Evolutionary conservation across 176 grass and related monocot genomes (phyloP), one percentile per base, ranked within the genome.

Genomic region (Cymbopogon citratus): DNA sequence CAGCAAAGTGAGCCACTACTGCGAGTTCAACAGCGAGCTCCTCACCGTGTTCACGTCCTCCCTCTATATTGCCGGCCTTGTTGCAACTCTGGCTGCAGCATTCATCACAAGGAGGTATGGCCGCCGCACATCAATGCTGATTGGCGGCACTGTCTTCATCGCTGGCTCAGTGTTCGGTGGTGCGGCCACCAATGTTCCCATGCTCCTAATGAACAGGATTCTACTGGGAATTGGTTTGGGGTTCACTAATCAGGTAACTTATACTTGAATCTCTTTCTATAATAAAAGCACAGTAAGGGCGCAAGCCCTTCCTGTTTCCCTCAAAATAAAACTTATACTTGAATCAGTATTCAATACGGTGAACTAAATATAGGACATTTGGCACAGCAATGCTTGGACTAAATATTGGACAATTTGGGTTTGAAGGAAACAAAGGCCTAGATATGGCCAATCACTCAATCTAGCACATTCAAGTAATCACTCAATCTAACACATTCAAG

Each of bases 1-100:
- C 5, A 83, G 28, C 29, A 79, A 71, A 18, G 28, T 64, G 21
- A 91, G 88, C 39, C 70, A 98, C 85, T 99, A 99, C 36, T 99
- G 96, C 60, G 63, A 26, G 62, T 95, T 99, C 83, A 66, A 95
- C 74, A 93, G 89, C 65, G 79, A 93, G 85, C 87, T 99, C 60
- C 87, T 99, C 71, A 95, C 86, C 25, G 9, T 86, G 11, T 99
- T 99, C 92, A 99, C 92, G 3, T 95, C 89, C 1, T 95, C 87
- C 14, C 83, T 99, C 41, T 95, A 99, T 85, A 77, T 93, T 4
- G 92, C 92, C 2, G 96, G 96, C 14, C 92, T 99, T 7, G 13
- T 93, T 9, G 89, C 89, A 0, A 89, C 96, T 1, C 68, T 95
- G 23, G 15, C 84, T 19, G 96, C 92, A 4, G 90, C 96, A 0